A percentile compares a stretch with the other conserved stretches of the same genome.
phyloP scores from a whole-genome alignment of 176 grass and related monocot genomes.

The Themeda triandra region DNA sequence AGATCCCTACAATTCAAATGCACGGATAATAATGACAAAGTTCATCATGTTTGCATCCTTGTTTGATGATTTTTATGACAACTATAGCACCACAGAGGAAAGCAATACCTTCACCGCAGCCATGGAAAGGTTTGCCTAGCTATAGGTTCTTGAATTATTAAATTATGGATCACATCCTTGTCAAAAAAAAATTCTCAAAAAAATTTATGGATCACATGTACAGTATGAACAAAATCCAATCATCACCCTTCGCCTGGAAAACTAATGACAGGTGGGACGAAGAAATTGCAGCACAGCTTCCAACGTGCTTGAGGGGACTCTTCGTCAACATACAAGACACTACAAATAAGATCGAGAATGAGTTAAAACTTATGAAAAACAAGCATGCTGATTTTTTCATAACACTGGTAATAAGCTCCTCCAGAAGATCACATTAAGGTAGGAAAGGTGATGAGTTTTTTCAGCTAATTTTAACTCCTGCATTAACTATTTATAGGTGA shows the following conservation, averaged over 20 bases:
- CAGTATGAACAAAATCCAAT: no score
- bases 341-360: not conserved
- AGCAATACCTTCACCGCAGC: no score
- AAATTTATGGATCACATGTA: no score
- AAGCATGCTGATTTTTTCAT: not conserved
- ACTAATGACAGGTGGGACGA: constrained; percentile 24
- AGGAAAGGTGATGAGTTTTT: not conserved
- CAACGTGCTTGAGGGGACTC: not conserved
- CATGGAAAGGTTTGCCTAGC: no score
- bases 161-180: no score
- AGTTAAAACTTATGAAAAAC: constrained; percentile 18
- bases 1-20: no score
- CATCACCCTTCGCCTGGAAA: not conserved
- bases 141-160: no score
- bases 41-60: no score
- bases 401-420: not conserved
- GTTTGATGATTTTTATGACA: no score
- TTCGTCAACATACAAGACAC: not conserved
- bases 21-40: no score
- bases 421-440: not conserved
- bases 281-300: not conserved
- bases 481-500: not conserved
- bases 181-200: no score
- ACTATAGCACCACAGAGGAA: no score
- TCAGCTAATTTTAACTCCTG: not conserved